Base-by-base conservation (phyloP, 2,329 filamentous ascomycete species). In the Alternaria novae-zelandiae region DNA sequence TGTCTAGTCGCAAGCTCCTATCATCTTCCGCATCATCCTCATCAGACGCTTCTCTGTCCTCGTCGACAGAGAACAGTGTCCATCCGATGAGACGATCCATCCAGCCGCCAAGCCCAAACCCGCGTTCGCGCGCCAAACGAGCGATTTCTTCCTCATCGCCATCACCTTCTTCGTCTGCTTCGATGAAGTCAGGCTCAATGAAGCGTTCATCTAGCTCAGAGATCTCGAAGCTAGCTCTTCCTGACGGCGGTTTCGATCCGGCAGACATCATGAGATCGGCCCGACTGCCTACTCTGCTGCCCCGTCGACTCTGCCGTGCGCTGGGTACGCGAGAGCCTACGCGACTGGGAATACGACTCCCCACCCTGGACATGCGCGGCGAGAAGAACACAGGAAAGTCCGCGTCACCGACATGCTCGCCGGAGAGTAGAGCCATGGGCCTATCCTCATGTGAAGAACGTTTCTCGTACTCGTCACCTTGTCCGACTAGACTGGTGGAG, bases 21-120 rank as follows among this genome's bases (percentile, higher is more conserved):
- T 78, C 76, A 17, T 76, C 59, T 6, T 74, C 70, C 2, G 67
- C 72, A 8, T 78, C 76, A 4, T 74, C 74, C 0, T 76, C 72
- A 10, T 74, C 74, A 3, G 69, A 73, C 7, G 70, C 78, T 44
- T 75, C 77, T n/a, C 73, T 78, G 32, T 86, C 84, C 54, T 85
- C 83, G 10, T 86, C 84, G 2, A 85, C 83, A 3, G 82, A 82
- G 67, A 88, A 88, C 44, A 88, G 66, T 11, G 83, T 84, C 83
- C 86, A 88, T 30, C 86, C 86, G 61, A 89, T 86, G 36, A 89
- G 70, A 23, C 83, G 79, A 67, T 89, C 87, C 69, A 89, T 81
- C 82, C 86, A 85, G 10, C 82, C 78, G 0, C 87, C 87, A 5
- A 89, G 74, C 0, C 87, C 86, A 63, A 86, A 87, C 2, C 83